Base-by-base conservation (phyloP, 108 stramenopile species). In the Parietichytrium sp. region DNA sequence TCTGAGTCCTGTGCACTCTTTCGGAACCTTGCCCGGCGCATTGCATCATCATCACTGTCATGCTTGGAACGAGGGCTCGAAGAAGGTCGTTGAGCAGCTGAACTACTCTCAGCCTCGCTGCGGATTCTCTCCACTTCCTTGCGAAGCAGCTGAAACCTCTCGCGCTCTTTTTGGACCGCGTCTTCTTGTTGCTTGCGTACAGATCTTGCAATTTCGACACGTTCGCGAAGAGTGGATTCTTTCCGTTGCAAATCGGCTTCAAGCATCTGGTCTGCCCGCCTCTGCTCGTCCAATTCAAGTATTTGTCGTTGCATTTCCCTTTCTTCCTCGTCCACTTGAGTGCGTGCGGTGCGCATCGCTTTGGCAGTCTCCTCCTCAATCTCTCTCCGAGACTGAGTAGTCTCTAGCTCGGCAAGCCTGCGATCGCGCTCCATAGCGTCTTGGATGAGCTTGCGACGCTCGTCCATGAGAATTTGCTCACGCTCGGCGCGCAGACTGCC, bases 211-310 rank as follows among this genome's bases (percentile, higher is more conserved):
- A n/a, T n/a, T n/a, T n/a, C n/a, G n/a, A n/a, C n/a, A n/a, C n/a
- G n/a, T n/a, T n/a, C n/a, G n/a, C n/a, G n/a, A n/a, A n/a, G n/a
- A n/a, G n/a, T n/a, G n/a, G n/a, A n/a, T n/a, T n/a, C n/a, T n/a
- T 72, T 72, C 38, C 61, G 61, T 42, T 45, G n/a, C 23, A 72
- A 42, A 10, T 72, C 61, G 61, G 36, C 61, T 2, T 72, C 61
- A 23, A 72, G 10, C 38, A 42, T 42, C 61, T 72, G 61, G 2
- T 72, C 61, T 16, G 61, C 36, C 38, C 61, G 61, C 10, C 61
- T 33, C 61, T 72, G 61, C 61, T 72, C 61, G 20, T 72, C 61
- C 10, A 72, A 42, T 10, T 33, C 2, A 16, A 72, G 33, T 6
- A 72, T 33, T 27, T 72, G 61, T n/a, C 45, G 38, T 45, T 72